phyloP scores from a whole-genome alignment of 75 land plant species.

The Pseudotsuga menziesii region DNA sequence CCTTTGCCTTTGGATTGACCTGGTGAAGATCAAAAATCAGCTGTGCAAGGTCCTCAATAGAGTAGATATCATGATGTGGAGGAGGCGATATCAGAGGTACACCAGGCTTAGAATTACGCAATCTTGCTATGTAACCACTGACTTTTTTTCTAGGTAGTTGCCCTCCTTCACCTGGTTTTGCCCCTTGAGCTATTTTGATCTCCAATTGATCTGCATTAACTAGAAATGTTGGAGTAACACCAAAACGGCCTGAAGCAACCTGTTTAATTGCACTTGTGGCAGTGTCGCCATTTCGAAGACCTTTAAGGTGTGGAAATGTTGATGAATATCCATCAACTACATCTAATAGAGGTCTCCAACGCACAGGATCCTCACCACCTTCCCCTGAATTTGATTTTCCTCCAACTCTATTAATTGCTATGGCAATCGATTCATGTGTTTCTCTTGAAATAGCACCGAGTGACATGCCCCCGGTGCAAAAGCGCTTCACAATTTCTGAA shows the following conservation, averaged over 20 bases:
- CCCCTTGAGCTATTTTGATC: too few relatives aligned
- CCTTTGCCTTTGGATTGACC: too few relatives aligned
- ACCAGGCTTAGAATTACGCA: constrained; percentile 93
- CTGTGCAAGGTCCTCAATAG: constrained; percentile 98
- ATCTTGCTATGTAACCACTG: constrained; percentile 89
- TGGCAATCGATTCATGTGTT: constrained; percentile 97
- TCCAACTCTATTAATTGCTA: constrained; percentile 94
- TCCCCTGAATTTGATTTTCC: constrained; percentile 99
- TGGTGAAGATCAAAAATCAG: constrained; percentile 92
- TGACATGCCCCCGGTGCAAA: constrained; percentile 98
- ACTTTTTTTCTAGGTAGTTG: too few relatives aligned
- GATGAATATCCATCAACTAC: constrained; percentile 96
- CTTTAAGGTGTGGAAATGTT: constrained; percentile 95
- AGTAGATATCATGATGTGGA: too few relatives aligned
- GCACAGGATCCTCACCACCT: constrained; percentile 99
- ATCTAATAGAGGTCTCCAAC: too few relatives aligned
- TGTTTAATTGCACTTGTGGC: constrained; percentile 98
- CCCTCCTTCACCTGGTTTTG: too few relatives aligned
- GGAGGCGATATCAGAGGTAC: constrained; percentile 99
- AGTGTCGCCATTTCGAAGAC: constrained; percentile 97
- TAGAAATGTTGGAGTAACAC: too few relatives aligned
- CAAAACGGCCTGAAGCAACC: too few relatives aligned
- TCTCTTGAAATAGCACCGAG: constrained; percentile 97
- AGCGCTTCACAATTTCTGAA: constrained; percentile 72
- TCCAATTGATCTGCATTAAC: too few relatives aligned